Conservation (phyloP, 768 basidiomycete species). For the Coprinopsis cinerea region DNA sequence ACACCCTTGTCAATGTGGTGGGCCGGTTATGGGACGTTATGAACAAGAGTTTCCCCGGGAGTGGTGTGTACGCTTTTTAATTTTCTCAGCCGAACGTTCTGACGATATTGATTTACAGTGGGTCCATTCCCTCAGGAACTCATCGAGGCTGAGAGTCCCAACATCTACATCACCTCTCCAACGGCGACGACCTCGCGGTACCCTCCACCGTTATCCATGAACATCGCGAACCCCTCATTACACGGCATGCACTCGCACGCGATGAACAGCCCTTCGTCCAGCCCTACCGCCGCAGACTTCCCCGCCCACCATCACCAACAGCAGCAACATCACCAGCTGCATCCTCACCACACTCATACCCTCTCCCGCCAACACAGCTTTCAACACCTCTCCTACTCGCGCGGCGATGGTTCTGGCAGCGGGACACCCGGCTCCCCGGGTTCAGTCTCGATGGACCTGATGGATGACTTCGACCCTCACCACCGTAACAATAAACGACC, state of each 20-base stretch:
- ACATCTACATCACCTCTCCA: constrained; percentile 71
- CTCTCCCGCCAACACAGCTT: constrained; percentile 59
- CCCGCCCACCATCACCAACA: constrained; percentile 24
- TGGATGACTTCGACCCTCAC: constrained; percentile 31
- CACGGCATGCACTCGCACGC: constrained; percentile 37
- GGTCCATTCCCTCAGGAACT: constrained; percentile 47
- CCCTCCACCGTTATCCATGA: constrained; percentile 40
- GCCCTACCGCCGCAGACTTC: constrained; percentile 47
- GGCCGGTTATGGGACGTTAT: constrained; percentile 60
- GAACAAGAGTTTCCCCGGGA: constrained; percentile 48
- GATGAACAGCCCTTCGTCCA: constrained; percentile 44
- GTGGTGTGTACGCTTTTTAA: constrained; percentile 31
- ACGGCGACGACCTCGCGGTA: constrained; percentile 35
- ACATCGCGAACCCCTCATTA: constrained; percentile 29
- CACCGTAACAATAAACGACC: constrained; percentile 44
- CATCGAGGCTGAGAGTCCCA: constrained; percentile 53
- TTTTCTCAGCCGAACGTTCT: constrained; percentile 1
- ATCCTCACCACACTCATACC: constrained; percentile 19
- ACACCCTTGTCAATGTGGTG: constrained; percentile 53
- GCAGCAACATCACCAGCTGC: constrained; percentile 29
- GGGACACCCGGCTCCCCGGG: constrained; percentile 35
- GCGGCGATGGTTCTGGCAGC: constrained; percentile 20
- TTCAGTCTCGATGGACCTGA: constrained; percentile 39
- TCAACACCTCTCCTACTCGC: constrained; percentile 36
- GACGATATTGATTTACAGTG: constrained; percentile 22